Conservation (phyloP, 371 early-diverging fungal species). For the Rhizopus stolonifer region DNA sequence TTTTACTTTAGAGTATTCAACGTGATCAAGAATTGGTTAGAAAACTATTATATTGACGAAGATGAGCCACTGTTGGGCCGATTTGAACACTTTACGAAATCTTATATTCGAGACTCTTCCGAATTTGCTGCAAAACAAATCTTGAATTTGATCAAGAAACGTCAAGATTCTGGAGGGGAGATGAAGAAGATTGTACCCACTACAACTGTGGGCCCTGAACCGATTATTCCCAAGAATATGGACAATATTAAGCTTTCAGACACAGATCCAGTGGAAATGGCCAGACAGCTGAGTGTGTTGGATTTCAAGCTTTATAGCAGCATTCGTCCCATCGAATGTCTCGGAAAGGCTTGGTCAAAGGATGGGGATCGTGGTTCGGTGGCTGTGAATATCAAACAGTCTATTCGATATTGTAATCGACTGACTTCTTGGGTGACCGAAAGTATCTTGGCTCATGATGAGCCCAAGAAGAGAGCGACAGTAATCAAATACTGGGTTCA, state of each 20-base stretch:
- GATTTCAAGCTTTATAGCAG: slow-evolving; percentile 76
- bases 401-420: slow-evolving; percentile 67
- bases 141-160: slow-evolving; percentile 66
- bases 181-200: slow-evolving; percentile 68
- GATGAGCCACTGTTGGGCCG: slow-evolving; percentile 62
- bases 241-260: slow-evolving; percentile 71
- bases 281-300: slow-evolving; percentile 88
- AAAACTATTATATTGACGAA: slow-evolving; percentile 80
- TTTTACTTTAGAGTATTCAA: slow-evolving; percentile 65
- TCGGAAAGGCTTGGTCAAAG: slow-evolving; percentile 86
- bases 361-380: slow-evolving; percentile 56
- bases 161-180: slow-evolving; percentile 49
- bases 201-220: slow-evolving; percentile 58
- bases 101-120: slow-evolving; percentile 71
- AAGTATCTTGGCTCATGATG: slow-evolving; percentile 71
- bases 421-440: slow-evolving; percentile 79
- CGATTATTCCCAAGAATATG: slow-evolving; percentile 69
- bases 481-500: slow-evolving; percentile 80
- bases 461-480: slow-evolving; percentile 69
- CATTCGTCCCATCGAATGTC: slow-evolving; percentile 81
- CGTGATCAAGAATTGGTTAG: slow-evolving; percentile 89
- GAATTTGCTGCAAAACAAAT: slow-evolving; percentile 70
- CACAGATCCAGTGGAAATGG: slow-evolving; percentile 90
- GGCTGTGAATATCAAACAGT: slow-evolving; percentile 68
- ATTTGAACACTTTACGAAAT: slow-evolving; percentile 76